phyloP scores from a whole-genome alignment of 2,329 filamentous ascomycete species.

The Verticillium tricorpus region DNA sequence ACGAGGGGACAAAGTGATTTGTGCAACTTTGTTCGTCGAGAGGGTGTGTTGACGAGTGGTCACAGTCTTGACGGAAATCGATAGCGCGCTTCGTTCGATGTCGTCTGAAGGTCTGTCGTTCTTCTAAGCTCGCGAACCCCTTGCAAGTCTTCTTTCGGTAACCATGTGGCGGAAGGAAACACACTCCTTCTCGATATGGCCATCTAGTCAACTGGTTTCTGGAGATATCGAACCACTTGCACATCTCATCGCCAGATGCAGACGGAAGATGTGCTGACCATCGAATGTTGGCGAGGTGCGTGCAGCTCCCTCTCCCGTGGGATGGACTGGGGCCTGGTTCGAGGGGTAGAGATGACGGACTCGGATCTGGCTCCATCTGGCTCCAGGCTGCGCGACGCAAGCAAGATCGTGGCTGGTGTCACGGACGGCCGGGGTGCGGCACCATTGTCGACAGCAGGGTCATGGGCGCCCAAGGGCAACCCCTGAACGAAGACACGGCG shows the following conservation, averaged over 20 bases:
- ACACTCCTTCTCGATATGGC: conserved; percentile 14
- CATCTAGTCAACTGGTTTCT: conserved; percentile 15
- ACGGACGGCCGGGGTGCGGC: conserved; percentile 1
- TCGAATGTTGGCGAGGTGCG: conserved; percentile 18
- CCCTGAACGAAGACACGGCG: conserved; percentile 23
- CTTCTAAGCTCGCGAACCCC: not conserved
- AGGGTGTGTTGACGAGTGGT: not conserved
- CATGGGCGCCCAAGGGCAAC: not conserved
- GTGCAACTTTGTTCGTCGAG: not conserved
- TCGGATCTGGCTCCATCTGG: not conserved
- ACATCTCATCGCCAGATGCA: conserved; percentile 17
- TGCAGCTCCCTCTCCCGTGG: not conserved
- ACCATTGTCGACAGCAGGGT: not conserved
- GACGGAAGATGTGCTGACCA: conserved; percentile 11
- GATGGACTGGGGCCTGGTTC: not conserved
- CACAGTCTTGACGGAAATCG: not conserved
- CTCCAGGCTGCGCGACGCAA: not conserved
- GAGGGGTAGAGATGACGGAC: not conserved
- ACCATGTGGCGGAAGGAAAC: conserved; percentile 8
- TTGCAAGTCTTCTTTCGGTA: conserved; percentile 5
- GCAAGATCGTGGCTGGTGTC: conserved; percentile 3
- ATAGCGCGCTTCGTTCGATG: not conserved
- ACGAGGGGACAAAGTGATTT: not conserved
- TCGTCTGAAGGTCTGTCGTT: not conserved
- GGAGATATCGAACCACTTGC: conserved; percentile 20